Evolutionary conservation across 1,284 basidiomycete genomes (phyloP).

Genomic region (Exobasidium cylindrosporum): DNA sequence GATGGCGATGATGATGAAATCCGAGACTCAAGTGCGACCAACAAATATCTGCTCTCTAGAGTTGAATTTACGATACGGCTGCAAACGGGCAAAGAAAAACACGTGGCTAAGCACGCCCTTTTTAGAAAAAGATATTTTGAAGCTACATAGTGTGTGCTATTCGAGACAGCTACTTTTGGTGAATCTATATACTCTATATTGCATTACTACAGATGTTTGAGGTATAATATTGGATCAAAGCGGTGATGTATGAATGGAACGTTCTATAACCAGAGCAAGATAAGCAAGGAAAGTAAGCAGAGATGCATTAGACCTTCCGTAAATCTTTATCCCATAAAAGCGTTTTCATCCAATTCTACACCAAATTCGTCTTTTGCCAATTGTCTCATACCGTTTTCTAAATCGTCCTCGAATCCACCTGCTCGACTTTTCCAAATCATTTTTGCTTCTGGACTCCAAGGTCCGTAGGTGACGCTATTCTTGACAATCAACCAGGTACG

Average conservation of each 20-base stretch:
- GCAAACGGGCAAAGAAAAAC: neutral
- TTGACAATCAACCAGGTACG: constrained; percentile 26
- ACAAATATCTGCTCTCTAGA: neutral
- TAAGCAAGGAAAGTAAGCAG: too few relatives aligned
- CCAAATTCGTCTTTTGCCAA: constrained; percentile 43
- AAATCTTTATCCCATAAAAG: constrained; percentile 28
- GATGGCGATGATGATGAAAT: neutral
- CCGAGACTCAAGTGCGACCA: neutral
- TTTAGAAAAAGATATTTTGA: too few relatives aligned
- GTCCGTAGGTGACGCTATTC: constrained; percentile 17
- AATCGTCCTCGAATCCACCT: constrained; percentile 45
- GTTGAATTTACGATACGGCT: neutral
- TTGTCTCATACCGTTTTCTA: constrained; percentile 41
- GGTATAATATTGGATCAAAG: too few relatives aligned
- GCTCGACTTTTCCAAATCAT: neutral
- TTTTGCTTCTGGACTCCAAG: constrained; percentile 18
- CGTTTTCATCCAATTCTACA: constrained; percentile 40
- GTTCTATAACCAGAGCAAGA: too few relatives aligned
- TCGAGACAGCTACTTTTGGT: too few relatives aligned
- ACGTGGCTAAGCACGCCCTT: too few relatives aligned
- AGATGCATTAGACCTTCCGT: neutral
- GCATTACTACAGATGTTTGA: too few relatives aligned
- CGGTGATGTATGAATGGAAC: too few relatives aligned
- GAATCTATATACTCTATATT: too few relatives aligned
- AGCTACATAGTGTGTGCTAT: too few relatives aligned